Conservation (phyloP, 2,329 filamentous ascomycete species). For the Trichocomaceae sp. region DNA sequence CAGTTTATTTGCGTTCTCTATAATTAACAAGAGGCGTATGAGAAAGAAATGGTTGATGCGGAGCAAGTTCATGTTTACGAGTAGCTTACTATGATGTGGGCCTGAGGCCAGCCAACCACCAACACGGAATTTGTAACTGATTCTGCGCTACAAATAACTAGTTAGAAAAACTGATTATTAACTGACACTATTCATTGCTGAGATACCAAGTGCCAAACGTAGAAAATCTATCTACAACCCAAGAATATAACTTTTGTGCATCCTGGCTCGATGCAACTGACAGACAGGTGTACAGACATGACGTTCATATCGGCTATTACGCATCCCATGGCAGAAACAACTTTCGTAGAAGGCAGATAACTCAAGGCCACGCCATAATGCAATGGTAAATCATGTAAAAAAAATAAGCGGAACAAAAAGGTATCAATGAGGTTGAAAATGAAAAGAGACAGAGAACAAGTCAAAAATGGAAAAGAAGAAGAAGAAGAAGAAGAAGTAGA, state of each 20-base stretch:
- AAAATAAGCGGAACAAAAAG: slow-evolving; percentile 5
- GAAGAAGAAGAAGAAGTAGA: neutral
- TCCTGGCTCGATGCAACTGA: neutral
- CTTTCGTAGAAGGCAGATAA: slow-evolving; percentile 4
- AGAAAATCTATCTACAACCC: slow-evolving; percentile 13
- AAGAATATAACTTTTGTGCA: slow-evolving; percentile 9
- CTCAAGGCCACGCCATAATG: slow-evolving; percentile 6
- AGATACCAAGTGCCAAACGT: slow-evolving; percentile 3
- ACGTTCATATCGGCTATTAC: neutral
- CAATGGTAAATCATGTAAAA: neutral
- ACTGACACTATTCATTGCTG: slow-evolving; percentile 13
- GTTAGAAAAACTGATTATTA: no score
- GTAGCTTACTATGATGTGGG: neutral
- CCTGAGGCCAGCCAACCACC: neutral
- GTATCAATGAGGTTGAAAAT: slow-evolving; percentile 1
- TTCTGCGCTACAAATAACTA: no score
- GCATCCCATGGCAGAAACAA: slow-evolving; percentile 4
- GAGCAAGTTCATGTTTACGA: neutral
- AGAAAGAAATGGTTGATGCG: neutral
- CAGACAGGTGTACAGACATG: neutral
- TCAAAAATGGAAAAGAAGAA: neutral
- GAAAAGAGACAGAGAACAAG: neutral
- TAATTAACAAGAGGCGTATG: neutral
- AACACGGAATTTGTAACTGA: neutral
- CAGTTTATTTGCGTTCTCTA: neutral